Conservation (phyloP, 768 basidiomycete genomes). For the Phylloporus sp. region DNA sequence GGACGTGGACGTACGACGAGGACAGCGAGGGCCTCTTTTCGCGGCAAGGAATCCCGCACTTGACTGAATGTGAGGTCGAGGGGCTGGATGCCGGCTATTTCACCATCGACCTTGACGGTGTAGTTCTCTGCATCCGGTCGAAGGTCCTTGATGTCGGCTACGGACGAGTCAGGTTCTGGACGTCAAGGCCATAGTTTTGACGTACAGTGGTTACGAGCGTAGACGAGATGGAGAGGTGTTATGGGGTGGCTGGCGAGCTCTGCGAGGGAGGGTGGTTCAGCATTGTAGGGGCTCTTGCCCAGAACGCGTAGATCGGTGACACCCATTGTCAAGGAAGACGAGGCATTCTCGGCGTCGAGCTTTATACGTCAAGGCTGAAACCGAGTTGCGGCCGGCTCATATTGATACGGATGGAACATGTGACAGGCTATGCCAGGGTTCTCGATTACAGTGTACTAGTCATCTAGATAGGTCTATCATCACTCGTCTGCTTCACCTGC, state of each 20-base stretch:
- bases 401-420: too few relatives aligned
- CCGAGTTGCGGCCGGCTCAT: too few relatives aligned
- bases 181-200: constrained; percentile 21
- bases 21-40: constrained; percentile 41
- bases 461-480: constrained; percentile 21
- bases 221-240: constrained; percentile 62
- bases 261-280: constrained; percentile 58
- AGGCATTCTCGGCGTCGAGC: not conserved
- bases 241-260: constrained; percentile 41
- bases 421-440: not conserved
- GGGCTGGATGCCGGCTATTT: constrained; percentile 11
- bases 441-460: constrained; percentile 23
- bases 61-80: constrained; percentile 19
- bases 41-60: constrained; percentile 14
- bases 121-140: constrained; percentile 19
- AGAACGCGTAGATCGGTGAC: constrained; percentile 14
- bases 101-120: constrained; percentile 26
- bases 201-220: constrained; percentile 67
- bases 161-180: constrained; percentile 2
- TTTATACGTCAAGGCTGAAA: too few relatives aligned
- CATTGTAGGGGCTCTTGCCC: constrained; percentile 54
- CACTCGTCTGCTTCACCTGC: constrained; percentile 68
- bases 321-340: constrained; percentile 13
- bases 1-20: constrained; percentile 43
- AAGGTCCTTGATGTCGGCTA: constrained; percentile 26